Evolutionary conservation across 305 asterid genomes (phyloP), one percentile per base, ranked within the genome.

Genomic region (Solanum aculeatissimum): DNA sequence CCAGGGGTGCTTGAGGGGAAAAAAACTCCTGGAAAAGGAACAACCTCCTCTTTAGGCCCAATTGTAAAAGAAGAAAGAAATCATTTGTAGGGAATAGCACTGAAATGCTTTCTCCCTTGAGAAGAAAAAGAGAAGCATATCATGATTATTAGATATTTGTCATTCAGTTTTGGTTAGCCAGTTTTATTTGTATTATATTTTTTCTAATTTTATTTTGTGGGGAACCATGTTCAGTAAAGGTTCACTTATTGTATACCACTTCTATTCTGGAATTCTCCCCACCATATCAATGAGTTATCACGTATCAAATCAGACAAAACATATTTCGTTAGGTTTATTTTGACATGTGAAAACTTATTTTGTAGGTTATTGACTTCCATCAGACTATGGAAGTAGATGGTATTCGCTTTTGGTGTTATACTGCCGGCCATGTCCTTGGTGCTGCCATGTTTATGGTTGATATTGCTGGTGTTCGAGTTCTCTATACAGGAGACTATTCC

Each of bases 401-500:
- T 38, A 92, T 97, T 85, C 98, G 98, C 63, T 97, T 97, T 91
- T 97, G 99, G 99, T 95, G 99, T 88, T 97, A 97, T 78, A 97
- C 99, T 35, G 99, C 99, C n/a, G 99, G 99, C 21, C 99, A 97
- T 80, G 99, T 97, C 66, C 99, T 97, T 82, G 99, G 99, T 85
- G 99, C 99, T 83, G 99, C 99, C 88, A 97, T 97, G 99, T 97
- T 97, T 87, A 93, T 95, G 99, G 99, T 97, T n/a, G 98, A 95
- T 88, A 97, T 97, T 89, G 99, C 99, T 75, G 98, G 98, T 47
- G 98, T 95, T 4, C 95, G 97, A 54, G 95, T 97, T 83, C 99
- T 97, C 85, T 97, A 97, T 83, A 97, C 99, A 8, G 98, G 99
- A 81, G 99, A 97, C 89, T 97, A 95, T 85, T 97, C 99, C 19